Base-by-base conservation (phyloP, 495 filamentous ascomycete genomes). In the Lasiosphaeria ovina region DNA sequence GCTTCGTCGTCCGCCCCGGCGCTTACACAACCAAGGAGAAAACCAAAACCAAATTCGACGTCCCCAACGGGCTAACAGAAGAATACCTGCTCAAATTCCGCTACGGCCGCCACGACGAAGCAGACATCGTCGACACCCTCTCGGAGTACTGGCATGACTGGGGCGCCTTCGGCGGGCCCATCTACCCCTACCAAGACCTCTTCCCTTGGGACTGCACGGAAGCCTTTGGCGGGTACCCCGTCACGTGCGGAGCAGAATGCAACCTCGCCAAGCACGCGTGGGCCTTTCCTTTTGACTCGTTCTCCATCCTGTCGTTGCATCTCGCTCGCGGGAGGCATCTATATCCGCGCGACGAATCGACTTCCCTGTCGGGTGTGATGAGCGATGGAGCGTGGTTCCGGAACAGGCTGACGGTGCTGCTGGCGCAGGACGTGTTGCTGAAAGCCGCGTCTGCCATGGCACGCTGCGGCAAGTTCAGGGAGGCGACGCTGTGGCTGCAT, bases 121-220 rank as follows among this genome's bases (percentile, higher is more conserved):
- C 73, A 8, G 75, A 78, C 54, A 62, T 78, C 8, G 63, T 76
- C 52, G 76, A 80, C 68, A 68, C 73, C 2, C 64, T 74, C 6
- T 61, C 66, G 47, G 75, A 77, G 47, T 78, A 78, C 66, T 80
- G 72, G 74, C 60, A 73, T 58, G 74, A 79, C 64, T 80, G 75
- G 76, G 77, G 71, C 12, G 67, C 71, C 8, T 77, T 79, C 35
- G 69, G 66, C 11, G 61, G 64, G 0, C 66, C 65, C 3, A 54
- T 79, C 12, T 77, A 78, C 62, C 57, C 58, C 33, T 68, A 73
- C 60, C 70, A 75, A 38, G 61, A 72, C 55, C 56, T 76, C 36
- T 79, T 79, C 54, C 75, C 75, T 16, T 77, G 75, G 77, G 76
- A 79, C 59, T 79, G 75, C 64, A 78, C 77, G 9, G 74, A 77